phyloP scores from a whole-genome alignment of 768 basidiomycete species.

The Leccinum uliginosum region DNA sequence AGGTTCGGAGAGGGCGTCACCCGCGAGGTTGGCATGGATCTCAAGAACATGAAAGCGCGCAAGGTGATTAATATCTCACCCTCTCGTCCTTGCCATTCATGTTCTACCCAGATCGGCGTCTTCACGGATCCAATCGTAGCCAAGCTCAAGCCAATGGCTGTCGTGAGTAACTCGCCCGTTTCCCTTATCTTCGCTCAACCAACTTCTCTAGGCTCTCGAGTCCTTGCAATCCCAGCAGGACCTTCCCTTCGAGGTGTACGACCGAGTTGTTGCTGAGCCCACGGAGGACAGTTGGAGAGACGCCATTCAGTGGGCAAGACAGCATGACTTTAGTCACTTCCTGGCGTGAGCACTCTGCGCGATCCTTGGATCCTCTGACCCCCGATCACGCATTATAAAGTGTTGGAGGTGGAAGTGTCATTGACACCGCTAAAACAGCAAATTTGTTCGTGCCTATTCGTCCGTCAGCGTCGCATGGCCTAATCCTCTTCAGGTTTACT shows the following conservation, averaged over 20 bases:
- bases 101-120: conserved; percentile 69
- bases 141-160: conserved; percentile 77
- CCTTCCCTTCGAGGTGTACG: conserved; percentile 78
- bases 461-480: neutral
- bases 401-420: conserved; percentile 90
- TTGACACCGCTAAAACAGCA: conserved; percentile 94
- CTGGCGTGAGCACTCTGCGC: conserved; percentile 58
- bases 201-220: conserved; percentile 54
- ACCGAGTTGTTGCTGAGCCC: conserved; percentile 81
- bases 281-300: conserved; percentile 86
- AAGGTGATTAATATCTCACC: conserved; percentile 52
- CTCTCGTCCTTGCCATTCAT: conserved; percentile 2
- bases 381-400: conserved; percentile 33
- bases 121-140: conserved; percentile 89
- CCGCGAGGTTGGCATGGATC: conserved; percentile 86
- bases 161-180: conserved; percentile 43
- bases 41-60: conserved; percentile 88
- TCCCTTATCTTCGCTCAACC: neutral
- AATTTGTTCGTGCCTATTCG: conserved; percentile 59
- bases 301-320: conserved; percentile 84
- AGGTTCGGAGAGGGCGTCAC: conserved; percentile 91
- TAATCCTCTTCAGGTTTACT: conserved; percentile 53
- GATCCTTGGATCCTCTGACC: conserved; percentile 1
- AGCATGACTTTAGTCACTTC: conserved; percentile 91
- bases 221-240: conserved; percentile 75